These are phyloP conservation scores for Akanthomyces lecanii DNA, from an alignment of 2,329 filamentous ascomycete species.

Conservation along the genomic window DNA sequence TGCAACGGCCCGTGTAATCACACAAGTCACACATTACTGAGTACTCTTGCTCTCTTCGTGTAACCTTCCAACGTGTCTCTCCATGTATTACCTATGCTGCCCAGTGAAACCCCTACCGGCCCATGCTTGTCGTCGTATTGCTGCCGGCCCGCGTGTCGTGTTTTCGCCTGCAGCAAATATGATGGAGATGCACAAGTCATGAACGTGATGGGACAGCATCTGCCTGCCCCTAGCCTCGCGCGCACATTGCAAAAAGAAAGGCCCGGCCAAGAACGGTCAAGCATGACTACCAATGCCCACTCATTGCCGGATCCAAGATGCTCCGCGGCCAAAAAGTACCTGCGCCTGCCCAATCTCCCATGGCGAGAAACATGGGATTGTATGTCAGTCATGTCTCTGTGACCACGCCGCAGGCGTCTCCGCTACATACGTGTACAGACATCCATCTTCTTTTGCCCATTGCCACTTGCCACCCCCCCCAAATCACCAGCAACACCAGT, in stretches of 20 bases:
- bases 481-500: neutral
- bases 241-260: no score
- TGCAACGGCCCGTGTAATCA: neutral
- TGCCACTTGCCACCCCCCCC: no score
- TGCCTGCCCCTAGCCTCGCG: no score
- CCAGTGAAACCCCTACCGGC: no score
- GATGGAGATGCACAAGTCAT: no score
- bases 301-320: neutral
- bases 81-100: no score
- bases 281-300: neutral
- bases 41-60: neutral
- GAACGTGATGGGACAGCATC: no score
- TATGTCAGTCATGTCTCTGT: neutral
- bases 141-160: no score
- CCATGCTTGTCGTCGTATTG: no score
- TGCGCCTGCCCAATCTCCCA: neutral
- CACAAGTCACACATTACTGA: neutral
- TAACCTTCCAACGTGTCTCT: neutral
- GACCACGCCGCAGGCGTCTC: neutral
- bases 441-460: neutral
- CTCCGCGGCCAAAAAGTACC: neutral
- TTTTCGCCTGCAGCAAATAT: no score
- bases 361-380: slow-evolving; percentile 3
- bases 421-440: neutral
- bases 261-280: neutral